A percentile compares a stretch with the other conserved stretches of the same genome.
Conservation (phyloP, 176 grass and related monocot species). For the Eremochloa ophiuroides region DNA sequence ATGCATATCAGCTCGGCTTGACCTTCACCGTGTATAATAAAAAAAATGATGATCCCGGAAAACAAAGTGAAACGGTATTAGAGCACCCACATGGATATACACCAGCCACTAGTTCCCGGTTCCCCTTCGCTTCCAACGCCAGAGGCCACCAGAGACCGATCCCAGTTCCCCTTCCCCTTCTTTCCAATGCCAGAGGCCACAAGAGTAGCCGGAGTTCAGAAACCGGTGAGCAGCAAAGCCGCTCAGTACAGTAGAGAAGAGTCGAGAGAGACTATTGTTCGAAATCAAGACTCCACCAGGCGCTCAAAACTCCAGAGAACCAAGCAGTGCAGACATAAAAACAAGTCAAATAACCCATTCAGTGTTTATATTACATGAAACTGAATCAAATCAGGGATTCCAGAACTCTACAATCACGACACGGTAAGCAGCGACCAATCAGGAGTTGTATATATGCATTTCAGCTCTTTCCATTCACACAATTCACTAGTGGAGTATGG, state of each 20-base stretch:
- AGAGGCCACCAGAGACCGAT: too few species aligned
- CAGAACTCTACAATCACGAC: background rate
- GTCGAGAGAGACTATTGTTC: too few species aligned
- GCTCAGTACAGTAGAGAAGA: background rate
- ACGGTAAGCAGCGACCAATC: background rate
- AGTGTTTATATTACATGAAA: background rate
- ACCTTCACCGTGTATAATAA: too few species aligned
- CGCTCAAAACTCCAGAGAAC: too few species aligned
- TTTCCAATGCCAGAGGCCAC: too few species aligned
- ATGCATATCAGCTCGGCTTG: too few species aligned
- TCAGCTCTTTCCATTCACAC: background rate
- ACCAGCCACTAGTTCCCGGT: too few species aligned
- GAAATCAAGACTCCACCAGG: too few species aligned
- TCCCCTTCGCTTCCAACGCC: background rate
- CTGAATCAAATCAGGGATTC: background rate
- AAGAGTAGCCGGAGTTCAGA: background rate
- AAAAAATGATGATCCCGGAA: too few species aligned
- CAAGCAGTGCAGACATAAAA: background rate
- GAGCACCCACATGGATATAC: too few species aligned
- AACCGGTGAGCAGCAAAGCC: background rate
- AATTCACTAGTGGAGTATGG: background rate
- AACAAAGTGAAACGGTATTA: too few species aligned
- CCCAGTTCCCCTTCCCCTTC: too few species aligned
- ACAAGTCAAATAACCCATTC: background rate
- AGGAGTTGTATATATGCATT: background rate